Percentiles rank a stretch among this genome's conserved stretches.
These are phyloP conservation scores for Leccinum obscurum DNA, from an alignment of 768 basidiomycete genomes.

Conservation along the genomic window DNA sequence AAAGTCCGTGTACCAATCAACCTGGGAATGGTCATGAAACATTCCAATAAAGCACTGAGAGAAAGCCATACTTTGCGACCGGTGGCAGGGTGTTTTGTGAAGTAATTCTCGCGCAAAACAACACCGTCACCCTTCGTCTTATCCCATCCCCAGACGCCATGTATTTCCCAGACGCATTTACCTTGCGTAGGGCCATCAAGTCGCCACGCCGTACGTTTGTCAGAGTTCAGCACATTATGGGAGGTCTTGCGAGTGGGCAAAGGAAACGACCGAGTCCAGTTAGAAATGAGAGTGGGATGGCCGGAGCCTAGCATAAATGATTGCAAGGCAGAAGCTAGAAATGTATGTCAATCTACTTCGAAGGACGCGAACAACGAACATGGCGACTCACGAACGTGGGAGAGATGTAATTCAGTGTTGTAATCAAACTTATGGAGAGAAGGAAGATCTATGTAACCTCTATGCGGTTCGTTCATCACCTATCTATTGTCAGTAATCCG, in stretches of 20 bases:
- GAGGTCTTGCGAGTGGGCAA: slow-evolving; percentile 74
- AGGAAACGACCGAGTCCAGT: slow-evolving; percentile 87
- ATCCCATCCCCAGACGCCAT: slow-evolving; percentile 94
- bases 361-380: background rate
- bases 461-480: slow-evolving; percentile 95
- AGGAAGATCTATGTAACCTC: slow-evolving; percentile 83
- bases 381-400: slow-evolving; percentile 62
- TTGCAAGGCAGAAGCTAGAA: slow-evolving; percentile 74
- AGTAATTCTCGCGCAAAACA: slow-evolving; percentile 83
- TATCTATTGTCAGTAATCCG: slow-evolving; percentile 30
- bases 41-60: slow-evolving; percentile 1
- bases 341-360: background rate
- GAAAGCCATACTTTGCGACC: slow-evolving; percentile 52
- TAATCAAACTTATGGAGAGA: slow-evolving; percentile 89
- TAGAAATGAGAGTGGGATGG: slow-evolving; percentile 72
- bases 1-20: slow-evolving; percentile 86
- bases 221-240: slow-evolving; percentile 57
- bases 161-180: slow-evolving; percentile 84
- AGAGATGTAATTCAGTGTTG: slow-evolving; percentile 90
- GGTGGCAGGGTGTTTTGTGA: slow-evolving; percentile 64
- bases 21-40: slow-evolving; percentile 36
- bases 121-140: slow-evolving; percentile 61
- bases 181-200: slow-evolving; percentile 70
- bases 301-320: slow-evolving; percentile 94
- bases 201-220: slow-evolving; percentile 65